Percentiles rank a stretch among this genome's conserved stretches.
Conservation (phyloP, 345 rosid species). For the Mallotus nudiflorus region DNA sequence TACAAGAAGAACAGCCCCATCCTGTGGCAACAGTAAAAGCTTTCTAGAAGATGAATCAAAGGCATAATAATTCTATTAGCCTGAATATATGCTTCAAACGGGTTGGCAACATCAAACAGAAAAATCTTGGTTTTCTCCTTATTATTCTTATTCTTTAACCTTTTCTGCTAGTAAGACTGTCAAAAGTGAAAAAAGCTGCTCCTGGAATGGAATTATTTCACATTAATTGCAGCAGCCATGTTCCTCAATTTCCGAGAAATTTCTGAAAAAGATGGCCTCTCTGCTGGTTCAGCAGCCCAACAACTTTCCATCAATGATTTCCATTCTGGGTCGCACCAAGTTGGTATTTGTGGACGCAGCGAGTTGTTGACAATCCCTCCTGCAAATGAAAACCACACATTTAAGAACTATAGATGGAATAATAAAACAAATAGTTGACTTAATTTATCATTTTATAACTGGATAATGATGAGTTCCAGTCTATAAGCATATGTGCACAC, state of each 20-base stretch:
- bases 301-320: constrained; percentile 85
- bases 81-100: constrained; percentile 20
- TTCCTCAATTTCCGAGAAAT: constrained; percentile 85
- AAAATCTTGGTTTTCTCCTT: constrained; percentile 3
- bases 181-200: constrained; percentile 17
- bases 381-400: constrained; percentile 27
- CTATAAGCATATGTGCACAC: not conserved
- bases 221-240: constrained; percentile 94
- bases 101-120: constrained; percentile 22
- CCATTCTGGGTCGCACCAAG: constrained; percentile 99
- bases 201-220: constrained; percentile 47
- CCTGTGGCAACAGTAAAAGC: constrained; percentile 23
- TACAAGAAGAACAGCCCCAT: constrained; percentile 16
- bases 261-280: constrained; percentile 90
- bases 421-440: not conserved
- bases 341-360: constrained; percentile 85
- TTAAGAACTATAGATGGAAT: not conserved
- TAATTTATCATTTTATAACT: not conserved
- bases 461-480: not conserved
- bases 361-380: constrained; percentile 96
- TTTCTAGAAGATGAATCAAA: constrained; percentile 18
- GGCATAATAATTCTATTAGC: constrained; percentile 36
- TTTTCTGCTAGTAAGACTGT: constrained; percentile 17
- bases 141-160: constrained; percentile 15
- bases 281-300: constrained; percentile 88